Evolutionary conservation across 805 yeast species (phyloP).

Genomic region (Yarrowia sp.): DNA sequence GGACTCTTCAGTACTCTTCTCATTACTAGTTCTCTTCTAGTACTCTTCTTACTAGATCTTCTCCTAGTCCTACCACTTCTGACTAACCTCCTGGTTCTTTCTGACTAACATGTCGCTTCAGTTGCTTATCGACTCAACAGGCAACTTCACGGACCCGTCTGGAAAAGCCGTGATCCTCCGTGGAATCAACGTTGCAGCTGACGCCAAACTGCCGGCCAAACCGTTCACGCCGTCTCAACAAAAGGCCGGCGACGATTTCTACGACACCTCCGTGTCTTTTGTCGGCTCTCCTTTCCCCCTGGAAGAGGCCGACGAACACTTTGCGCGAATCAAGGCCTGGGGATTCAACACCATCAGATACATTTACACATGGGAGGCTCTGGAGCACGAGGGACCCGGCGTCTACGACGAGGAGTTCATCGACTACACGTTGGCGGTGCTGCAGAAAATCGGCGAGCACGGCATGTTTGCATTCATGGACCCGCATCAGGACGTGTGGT

Average conservation of each 20-base stretch:
- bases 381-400: conserved; percentile 89
- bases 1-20: no score
- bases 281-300: conserved; percentile 83
- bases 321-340: conserved; percentile 73
- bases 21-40: no score
- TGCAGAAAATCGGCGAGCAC: conserved; percentile 61
- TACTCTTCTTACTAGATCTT: no score
- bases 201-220: conserved; percentile 68
- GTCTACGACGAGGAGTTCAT: conserved; percentile 78
- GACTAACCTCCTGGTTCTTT: no score
- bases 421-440: conserved; percentile 68
- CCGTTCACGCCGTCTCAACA: conserved; percentile 53
- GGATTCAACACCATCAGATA: conserved; percentile 84
- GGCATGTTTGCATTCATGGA: conserved; percentile 83
- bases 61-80: not conserved
- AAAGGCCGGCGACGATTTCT: conserved; percentile 56
- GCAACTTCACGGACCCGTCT: conserved; percentile 61
- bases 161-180: conserved; percentile 70
- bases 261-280: conserved; percentile 79
- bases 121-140: conserved; percentile 49
- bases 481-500: conserved; percentile 96
- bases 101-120: not conserved
- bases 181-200: conserved; percentile 83
- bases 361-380: conserved; percentile 87
- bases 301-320: conserved; percentile 72